Base-by-base conservation (phyloP, 2,329 filamentous ascomycete genomes). In the Aspergillus jensenii region DNA sequence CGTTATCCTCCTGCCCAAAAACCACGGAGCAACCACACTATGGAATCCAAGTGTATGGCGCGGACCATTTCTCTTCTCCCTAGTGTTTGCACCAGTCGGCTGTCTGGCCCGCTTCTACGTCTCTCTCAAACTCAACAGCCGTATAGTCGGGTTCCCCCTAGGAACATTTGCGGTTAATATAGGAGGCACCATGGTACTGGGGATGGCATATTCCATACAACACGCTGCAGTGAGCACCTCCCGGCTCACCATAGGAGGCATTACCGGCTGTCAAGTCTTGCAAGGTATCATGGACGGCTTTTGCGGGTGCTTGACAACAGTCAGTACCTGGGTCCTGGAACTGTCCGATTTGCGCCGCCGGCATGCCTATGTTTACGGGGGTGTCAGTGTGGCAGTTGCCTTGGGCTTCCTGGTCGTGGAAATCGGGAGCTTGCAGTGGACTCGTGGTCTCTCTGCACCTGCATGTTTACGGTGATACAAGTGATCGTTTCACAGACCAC, bases 391-490 rank as follows among this genome's bases (percentile, higher is more conserved):
- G 3, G 68, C 79, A 0, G 78, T 78, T 0, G 85, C 82, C 2
- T 68, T 91, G 57, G 79, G 78, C 11, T 64, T 88, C 11, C 73
- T 90, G 80, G 80, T 92, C 23, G 78, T 85, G 1, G 82, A 93
- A 17, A 90, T 93, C 87, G 91, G 91, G 0, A 87, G 87, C 59
- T 74, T 93, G 68, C 77, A 83, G 59, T 96, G 90, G 91, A 87
- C 81, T 27, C 72, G 78, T 6, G 86, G 84, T 1, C 87, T 87
- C 65, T 71, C 46, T 19, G 59, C 59, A 3, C 62, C 63, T 31
- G 35, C 17, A 12, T 52, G 49, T 25, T 46, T 46, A 19, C 19
- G 1, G 21, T 31, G 27, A 31, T 0, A 31, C 8, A 9, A 31
- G 27, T 43, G 40, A 43, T 43, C 17, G 33, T 37, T 37, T 37